These are phyloP conservation scores for Calocera viscosa DNA, from an alignment of 768 basidiomycete species.

Conservation along the genomic window DNA sequence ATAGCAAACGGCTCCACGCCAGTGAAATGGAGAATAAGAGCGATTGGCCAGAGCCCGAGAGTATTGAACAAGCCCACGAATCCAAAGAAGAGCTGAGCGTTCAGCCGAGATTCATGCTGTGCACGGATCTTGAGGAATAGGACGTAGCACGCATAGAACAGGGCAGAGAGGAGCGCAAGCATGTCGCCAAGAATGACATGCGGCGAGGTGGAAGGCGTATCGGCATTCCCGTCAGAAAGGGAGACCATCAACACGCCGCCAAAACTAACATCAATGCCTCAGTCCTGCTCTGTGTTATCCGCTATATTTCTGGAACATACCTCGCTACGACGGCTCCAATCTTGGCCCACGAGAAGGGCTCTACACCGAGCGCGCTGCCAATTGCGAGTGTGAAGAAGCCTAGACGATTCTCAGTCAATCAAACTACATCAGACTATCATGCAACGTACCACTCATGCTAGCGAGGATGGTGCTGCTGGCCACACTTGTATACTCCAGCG, in stretches of 20 bases:
- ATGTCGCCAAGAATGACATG: constrained; percentile 58
- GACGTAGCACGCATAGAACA: constrained; percentile 81
- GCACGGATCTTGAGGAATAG: constrained; percentile 81
- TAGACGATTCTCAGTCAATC: constrained; percentile 23
- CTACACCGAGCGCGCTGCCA: constrained; percentile 71
- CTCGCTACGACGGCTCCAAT: constrained; percentile 64
- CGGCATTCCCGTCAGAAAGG: constrained; percentile 55
- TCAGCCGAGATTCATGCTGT: constrained; percentile 63
- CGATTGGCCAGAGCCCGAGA: constrained; percentile 60
- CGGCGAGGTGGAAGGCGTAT: constrained; percentile 19
- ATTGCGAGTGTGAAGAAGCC: constrained; percentile 88
- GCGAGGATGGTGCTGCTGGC: constrained; percentile 87
- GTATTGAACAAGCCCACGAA: constrained; percentile 86
- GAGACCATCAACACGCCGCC: constrained; percentile 76
- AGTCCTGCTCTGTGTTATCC: neutral
- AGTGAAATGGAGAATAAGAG: constrained; percentile 57
- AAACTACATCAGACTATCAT: neutral
- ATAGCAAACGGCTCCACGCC: constrained; percentile 60
- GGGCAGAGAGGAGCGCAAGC: constrained; percentile 72
- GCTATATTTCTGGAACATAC: constrained; percentile 56
- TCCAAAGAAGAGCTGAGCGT: constrained; percentile 92
- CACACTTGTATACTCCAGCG: constrained; percentile 84
- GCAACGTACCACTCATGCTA: constrained; percentile 66
- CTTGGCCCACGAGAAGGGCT: constrained; percentile 59
- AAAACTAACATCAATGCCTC: constrained; percentile 38